Base-by-base conservation (phyloP, 2,329 filamentous ascomycete species). In the Fusarium oxysporum region DNA sequence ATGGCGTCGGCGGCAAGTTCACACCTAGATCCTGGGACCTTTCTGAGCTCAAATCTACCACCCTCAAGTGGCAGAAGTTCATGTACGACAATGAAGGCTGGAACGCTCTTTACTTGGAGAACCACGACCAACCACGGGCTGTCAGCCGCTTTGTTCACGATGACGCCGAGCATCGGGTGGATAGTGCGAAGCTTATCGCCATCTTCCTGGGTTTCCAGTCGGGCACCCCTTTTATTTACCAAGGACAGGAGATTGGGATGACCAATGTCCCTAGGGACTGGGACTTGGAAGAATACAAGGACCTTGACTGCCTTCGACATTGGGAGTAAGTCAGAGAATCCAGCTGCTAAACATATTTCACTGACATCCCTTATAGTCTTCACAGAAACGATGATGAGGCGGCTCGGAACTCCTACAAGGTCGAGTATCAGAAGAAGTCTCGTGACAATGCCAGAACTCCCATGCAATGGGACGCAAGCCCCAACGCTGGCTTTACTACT, bases 401-500 rank as follows among this genome's bases (percentile, higher is more conserved):
- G 56, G 81, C 81, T 37, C 79, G 83, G 38, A 76, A 80, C 13
- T 77, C 80, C 25, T 80, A 80, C 74, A 84, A 69, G 67, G 70
- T 72, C 12, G 84, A 88, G n/a, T 84, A 91, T 76, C 86, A 88
- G 68, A 83, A 85, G 71, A 89, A 90, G 78, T 89, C 87, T 12
- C 82, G 92, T 28, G 92, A 95, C 80, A 92, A 95, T 79, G 90
- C 89, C 12, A 86, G 92, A 50, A 90, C 91, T 1, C 92, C 92
- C 0, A 91, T 95, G 80, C 92, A 93, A 77, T 95, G 92, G 92
- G 85, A 90, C 69, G 77, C 80, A n/a, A 83, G 81, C 3, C 77
- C 82, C 0, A 87, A 93, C 67, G 91, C 85, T 0, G 92, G 92
- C 16, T 95, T 94, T 82, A 90, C 91, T 1, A 83, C 83, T 19